Percentiles rank a stretch among this genome's conserved stretches.
Evolutionary conservation across 305 asterid genomes (phyloP).

Genomic region (Fraxinus xanthoxyloides): DNA sequence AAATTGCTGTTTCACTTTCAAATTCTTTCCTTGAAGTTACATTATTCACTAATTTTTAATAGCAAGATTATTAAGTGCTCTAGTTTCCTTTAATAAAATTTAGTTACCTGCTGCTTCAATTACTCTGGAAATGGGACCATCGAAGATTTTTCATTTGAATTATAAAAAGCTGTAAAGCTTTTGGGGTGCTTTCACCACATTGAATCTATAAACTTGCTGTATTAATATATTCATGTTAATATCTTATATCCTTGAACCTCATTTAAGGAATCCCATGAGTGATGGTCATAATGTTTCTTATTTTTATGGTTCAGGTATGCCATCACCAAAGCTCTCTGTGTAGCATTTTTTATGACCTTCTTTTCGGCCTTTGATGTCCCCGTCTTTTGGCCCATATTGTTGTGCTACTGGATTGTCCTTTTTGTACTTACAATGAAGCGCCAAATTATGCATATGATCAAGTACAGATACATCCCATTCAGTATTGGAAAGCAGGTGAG

Average conservation of each 20-base stretch:
- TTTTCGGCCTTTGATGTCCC: conserved; percentile 85
- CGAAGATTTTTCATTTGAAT: too few relatives aligned
- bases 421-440: conserved; percentile 83
- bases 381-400: conserved; percentile 85
- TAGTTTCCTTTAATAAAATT: background rate
- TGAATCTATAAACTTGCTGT: background rate
- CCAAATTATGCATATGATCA: conserved; percentile 88
- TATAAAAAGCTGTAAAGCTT: background rate
- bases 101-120: background rate
- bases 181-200: background rate
- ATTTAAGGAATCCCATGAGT: background rate
- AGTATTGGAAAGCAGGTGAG: conserved; percentile 83
- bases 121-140: too few relatives aligned
- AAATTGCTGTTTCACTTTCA: background rate
- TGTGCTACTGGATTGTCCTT: conserved; percentile 86
- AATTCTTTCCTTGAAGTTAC: background rate
- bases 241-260: background rate
- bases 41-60: background rate
- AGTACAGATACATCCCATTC: conserved; percentile 78
- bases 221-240: background rate
- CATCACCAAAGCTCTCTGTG: conserved; percentile 80
- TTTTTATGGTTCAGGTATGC: conserved; percentile 66
- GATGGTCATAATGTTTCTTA: conserved; percentile 14
- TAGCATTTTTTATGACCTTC: conserved; percentile 81
- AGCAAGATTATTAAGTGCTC: background rate